A percentile compares a stretch with the other conserved stretches of the same genome.
Evolutionary conservation across 2,329 filamentous ascomycete genomes (phyloP).

Genomic region (Colletotrichum liriopes): DNA sequence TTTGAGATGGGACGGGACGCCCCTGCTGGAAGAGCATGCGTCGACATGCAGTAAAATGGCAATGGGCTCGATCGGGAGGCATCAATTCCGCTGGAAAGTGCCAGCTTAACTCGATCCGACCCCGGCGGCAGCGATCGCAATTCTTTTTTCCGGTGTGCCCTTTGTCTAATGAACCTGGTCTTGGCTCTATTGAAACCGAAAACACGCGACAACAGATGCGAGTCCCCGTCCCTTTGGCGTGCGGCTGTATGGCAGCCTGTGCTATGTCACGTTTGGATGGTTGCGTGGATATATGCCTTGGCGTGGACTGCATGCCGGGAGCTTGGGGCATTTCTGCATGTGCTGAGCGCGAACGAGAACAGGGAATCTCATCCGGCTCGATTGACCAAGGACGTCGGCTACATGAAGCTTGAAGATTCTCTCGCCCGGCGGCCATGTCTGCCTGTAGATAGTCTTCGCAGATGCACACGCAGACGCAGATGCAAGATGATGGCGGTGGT

Average conservation of each 20-base stretch:
- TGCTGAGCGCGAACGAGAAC: too few species aligned
- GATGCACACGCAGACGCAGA: not conserved
- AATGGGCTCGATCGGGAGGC: not conserved
- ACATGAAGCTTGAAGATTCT: too few species aligned
- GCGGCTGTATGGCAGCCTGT: too few species aligned
- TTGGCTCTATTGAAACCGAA: slow-evolving; percentile 3
- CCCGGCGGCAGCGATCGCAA: slow-evolving; percentile 38
- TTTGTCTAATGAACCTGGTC: slow-evolving; percentile 21
- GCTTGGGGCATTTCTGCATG: too few species aligned
- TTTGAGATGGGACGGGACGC: slow-evolving; percentile 35
- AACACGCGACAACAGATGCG: too few species aligned
- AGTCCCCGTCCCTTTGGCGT: too few species aligned
- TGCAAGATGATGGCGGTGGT: not conserved
- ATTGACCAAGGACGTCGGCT: too few species aligned
- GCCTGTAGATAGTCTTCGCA: not conserved
- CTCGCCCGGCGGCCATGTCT: too few species aligned
- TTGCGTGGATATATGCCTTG: too few species aligned
- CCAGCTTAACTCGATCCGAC: slow-evolving; percentile 25
- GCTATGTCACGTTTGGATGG: too few species aligned
- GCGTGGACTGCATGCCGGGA: too few species aligned
- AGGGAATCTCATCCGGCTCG: too few species aligned
- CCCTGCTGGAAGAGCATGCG: slow-evolving; percentile 12
- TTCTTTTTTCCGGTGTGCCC: slow-evolving; percentile 10
- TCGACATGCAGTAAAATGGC: not conserved
- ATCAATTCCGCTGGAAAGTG: slow-evolving; percentile 2